Base-by-base conservation (phyloP, 805 yeast genomes). In the Maudiozyma serrabonitensis region DNA sequence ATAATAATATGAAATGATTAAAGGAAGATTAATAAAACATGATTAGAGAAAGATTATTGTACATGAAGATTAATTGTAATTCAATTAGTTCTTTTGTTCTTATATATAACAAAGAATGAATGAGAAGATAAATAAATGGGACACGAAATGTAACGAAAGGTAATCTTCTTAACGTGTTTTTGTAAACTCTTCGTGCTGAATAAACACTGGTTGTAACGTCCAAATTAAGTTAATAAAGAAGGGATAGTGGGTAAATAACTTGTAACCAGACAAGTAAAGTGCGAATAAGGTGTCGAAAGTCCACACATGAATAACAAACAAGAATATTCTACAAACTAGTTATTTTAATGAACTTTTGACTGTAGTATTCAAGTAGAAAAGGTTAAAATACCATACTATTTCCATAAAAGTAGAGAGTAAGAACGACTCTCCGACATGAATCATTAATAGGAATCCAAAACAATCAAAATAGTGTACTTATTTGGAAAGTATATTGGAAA, bases 341-440 rank as follows among this genome's bases (percentile, higher is more conserved):
- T 35, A n/a, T 35, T 7, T 35, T 35, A 15, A n/a, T 35, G 6
- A 35, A 16, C 8, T 6, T 16, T 35, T 35, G 38, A 35, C 18
- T 15, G 18, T 35, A 35, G 38, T 35, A 6, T n/a, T 35, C 16
- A 35, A 16, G 38, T 35, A 35, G 38, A 6, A n/a, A 35, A 35
- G 18, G 9, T 15, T 11, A 9, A n/a, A n/a, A 1, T 15, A 7
- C 38, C 18, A 35, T 35, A n/a, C 18, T 35, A 35, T 18, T n/a
- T 16, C 42, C 42, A 18, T 18, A 23, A 21, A 39, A 19, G 42
- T 39, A 39, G 42, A 16, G 42, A 39, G 42, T 23, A 39, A 19
- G 23, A 39, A 39, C 42, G 42, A 39, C 42, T 39, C 42, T 39
- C 42, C 42, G 42, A 39, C 42, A 39, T 19, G 42, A 39, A 39